Conservation (phyloP, 2,329 filamentous ascomycete genomes). For the Exophiala oligosperma region DNA sequence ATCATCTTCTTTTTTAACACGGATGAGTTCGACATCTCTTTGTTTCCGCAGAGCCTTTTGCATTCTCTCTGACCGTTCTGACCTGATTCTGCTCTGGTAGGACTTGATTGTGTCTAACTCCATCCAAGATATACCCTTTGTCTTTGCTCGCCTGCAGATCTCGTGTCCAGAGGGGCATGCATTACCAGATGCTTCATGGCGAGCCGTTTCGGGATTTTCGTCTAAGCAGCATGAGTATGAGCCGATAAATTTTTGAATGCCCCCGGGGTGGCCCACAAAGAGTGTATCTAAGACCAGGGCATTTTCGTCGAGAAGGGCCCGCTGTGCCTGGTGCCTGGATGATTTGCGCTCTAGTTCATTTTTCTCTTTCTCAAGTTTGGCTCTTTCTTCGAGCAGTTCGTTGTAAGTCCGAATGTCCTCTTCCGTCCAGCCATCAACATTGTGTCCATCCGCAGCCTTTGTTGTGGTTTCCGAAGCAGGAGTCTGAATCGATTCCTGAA, state of each 20-base stretch:
- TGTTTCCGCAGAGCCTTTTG: conserved; percentile 30
- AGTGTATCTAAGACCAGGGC: conserved; percentile 19
- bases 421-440: conserved; percentile 28
- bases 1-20: conserved; percentile 26
- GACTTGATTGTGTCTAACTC: conserved; percentile 31
- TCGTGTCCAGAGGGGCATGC: conserved; percentile 23
- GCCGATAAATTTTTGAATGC: conserved; percentile 26
- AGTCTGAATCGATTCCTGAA: neutral
- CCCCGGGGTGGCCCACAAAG: conserved; percentile 25
- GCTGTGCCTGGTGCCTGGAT: conserved; percentile 23
- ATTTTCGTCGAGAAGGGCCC: conserved; percentile 26
- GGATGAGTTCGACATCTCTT: conserved; percentile 27
- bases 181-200: neutral
- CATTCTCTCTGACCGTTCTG: conserved; percentile 26
- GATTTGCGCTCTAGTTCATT: conserved; percentile 27
- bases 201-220: conserved; percentile 1
- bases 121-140: conserved; percentile 26
- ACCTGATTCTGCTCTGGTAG: conserved; percentile 25
- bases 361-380: conserved; percentile 28
- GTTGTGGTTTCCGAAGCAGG: conserved; percentile 2
- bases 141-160: conserved; percentile 26
- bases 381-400: conserved; percentile 26
- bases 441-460: conserved; percentile 25
- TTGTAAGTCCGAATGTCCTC: conserved; percentile 28
- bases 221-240: conserved; percentile 24